Evolutionary conservation across 345 rosid genomes (phyloP), one percentile per base, ranked within the genome.

Genomic region (Acer yangbiense): DNA sequence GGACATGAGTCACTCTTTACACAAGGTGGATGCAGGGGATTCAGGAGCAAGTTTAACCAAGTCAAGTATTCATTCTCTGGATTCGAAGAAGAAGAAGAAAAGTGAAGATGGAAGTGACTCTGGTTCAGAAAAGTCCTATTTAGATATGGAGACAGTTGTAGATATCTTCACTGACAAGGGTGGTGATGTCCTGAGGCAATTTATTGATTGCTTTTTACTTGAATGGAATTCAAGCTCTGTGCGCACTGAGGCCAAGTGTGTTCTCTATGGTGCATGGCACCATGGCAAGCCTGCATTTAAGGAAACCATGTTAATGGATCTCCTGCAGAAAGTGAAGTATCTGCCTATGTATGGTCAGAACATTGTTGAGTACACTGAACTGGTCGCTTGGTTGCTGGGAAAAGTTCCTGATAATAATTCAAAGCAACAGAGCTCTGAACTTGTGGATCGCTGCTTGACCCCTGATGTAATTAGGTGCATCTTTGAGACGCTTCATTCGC

Each of bases 181-280:
- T 68, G 90, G 89, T 65, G 91, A 93, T 77, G 86, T 90, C 82
- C 82, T 94, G 89, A 88, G 88, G 83, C 98, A 92, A 84, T 96
- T 96, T 84, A 86, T 96, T 74, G 98, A 94, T 80, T 87, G 86
- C 86, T 96, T 94, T 89, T 85, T 96, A 73, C 88, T 96, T 74
- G 99, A 92, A 82, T 94, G 99, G 99, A 96, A 91, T 87, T 91
- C 95, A 67, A 91, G 94, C 83, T 85, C 97, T 87, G 95, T 96
- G 61, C 97, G 99, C n/a, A 74, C 81, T 3, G 99, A 96, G 85
- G 98, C 99, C 12, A 94, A 89, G 84, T 87, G 86, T 80, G 97
- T 92, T 85, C 89, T 96, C 74, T 89, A 88, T 85, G 99, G 99
- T 63, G 87, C 92, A 71, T 96, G 98, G 98, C 97, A 96, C 83